Evolutionary conservation across 148 eudicot species (phyloP).

Genomic region (Persicaria maculosa): DNA sequence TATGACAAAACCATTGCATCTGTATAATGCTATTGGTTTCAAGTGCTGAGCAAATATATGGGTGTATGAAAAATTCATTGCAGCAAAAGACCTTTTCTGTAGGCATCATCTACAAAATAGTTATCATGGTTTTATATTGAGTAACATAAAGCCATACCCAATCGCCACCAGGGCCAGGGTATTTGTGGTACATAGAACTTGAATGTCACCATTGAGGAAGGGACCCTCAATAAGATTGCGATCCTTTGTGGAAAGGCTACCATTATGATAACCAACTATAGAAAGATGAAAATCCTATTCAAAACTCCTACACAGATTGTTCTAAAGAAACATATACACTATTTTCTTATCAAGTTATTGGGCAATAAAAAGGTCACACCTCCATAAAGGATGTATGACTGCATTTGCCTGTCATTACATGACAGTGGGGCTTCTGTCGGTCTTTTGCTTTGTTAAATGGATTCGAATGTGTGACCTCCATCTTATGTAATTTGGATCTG

Average conservation of each 20-base stretch:
- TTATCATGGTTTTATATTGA: no score
- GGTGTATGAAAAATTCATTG: no score
- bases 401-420: conserved; percentile 94
- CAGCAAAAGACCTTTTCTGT: no score
- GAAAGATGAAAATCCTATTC: conserved; percentile 13
- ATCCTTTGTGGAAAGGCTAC: conserved; percentile 86
- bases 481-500: no score
- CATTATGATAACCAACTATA: conserved; percentile 94
- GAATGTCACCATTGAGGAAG: conserved; percentile 83
- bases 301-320: neutral
- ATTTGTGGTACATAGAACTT: conserved; percentile 88
- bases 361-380: conserved; percentile 33
- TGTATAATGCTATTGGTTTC: no score
- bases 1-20: no score
- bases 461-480: conserved; percentile 75
- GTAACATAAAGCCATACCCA: no score
- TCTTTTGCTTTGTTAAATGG: conserved; percentile 85
- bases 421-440: conserved; percentile 76
- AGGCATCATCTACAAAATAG: no score
- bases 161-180: conserved; percentile 99
- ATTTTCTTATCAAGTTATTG: neutral
- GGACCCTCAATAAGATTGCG: conserved; percentile 86
- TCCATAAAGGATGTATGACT: conserved; percentile 77
- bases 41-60: no score
- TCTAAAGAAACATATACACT: neutral